These are phyloP conservation scores for Takashimella tepidaria DNA, from an alignment of 1,284 basidiomycete species.

Conservation along the genomic window DNA sequence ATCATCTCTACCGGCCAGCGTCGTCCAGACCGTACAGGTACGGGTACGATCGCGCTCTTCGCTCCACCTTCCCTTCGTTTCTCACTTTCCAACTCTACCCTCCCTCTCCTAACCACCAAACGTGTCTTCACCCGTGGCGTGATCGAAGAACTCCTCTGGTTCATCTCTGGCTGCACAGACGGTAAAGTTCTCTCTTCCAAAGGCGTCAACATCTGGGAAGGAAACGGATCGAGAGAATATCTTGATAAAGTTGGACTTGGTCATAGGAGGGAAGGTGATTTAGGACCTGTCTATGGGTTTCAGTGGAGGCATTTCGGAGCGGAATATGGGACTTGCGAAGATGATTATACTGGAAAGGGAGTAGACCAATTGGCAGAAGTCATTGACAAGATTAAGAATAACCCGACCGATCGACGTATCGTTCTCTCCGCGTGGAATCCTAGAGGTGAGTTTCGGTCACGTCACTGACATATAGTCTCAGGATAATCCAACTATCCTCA, in stretches of 20 bases:
- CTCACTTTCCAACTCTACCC: slow-evolving; percentile 63
- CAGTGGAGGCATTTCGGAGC: slow-evolving; percentile 99
- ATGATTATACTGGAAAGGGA: slow-evolving; percentile 78
- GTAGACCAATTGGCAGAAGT: slow-evolving; percentile 90
- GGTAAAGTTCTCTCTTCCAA: slow-evolving; percentile 70
- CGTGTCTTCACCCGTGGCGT: slow-evolving; percentile 89
- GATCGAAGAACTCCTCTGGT: slow-evolving; percentile 94
- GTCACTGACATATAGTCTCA: too few species aligned
- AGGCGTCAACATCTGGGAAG: slow-evolving; percentile 96
- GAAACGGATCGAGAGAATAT: slow-evolving; percentile 85
- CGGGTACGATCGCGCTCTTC: slow-evolving; percentile 83
- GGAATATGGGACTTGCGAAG: slow-evolving; percentile 72
- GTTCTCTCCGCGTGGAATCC: slow-evolving; percentile 97
- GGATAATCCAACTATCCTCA: too few species aligned
- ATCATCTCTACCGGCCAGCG: slow-evolving; percentile 69
- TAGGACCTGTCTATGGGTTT: slow-evolving; percentile 97
- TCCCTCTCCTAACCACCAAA: slow-evolving; percentile 93
- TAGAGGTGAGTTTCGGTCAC: slow-evolving; percentile 60
- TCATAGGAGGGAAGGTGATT: slow-evolving; percentile 82
- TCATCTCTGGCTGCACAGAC: slow-evolving; percentile 81
- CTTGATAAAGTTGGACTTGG: slow-evolving; percentile 75
- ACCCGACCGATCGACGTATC: slow-evolving; percentile 93
- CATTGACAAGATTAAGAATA: slow-evolving; percentile 84
- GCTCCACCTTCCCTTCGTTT: slow-evolving; percentile 84
- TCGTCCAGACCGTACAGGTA: slow-evolving; percentile 85